Conservation (phyloP, 2,329 filamentous ascomycete genomes). For the Ambrosiella cleistominuta region DNA sequence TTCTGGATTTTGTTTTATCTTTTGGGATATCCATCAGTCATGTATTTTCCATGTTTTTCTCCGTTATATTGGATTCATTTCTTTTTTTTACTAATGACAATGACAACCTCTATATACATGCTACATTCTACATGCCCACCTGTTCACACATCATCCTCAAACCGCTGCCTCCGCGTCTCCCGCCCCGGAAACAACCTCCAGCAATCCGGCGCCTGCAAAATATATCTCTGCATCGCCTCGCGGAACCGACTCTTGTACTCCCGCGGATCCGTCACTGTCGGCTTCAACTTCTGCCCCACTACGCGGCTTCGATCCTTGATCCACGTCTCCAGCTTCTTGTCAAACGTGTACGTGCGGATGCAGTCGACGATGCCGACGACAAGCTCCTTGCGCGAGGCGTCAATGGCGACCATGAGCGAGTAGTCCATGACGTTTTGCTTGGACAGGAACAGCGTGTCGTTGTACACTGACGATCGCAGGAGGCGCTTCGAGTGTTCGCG, state of each 20-base stretch:
- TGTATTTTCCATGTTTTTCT: not conserved
- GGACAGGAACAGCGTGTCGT: slow-evolving; percentile 88
- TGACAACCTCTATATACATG: not conserved
- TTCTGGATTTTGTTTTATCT: not conserved
- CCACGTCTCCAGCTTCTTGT: slow-evolving; percentile 99
- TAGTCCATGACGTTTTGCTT: slow-evolving; percentile 99
- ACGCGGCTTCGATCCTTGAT: slow-evolving; percentile 91
- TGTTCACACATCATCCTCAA: not conserved
- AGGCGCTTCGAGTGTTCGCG: slow-evolving; percentile 93
- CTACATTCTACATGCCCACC: not conserved
- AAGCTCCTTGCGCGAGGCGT: slow-evolving; percentile 74
- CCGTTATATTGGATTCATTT: not conserved
- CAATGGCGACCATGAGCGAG: slow-evolving; percentile 93
- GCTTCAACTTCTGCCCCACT: slow-evolving; percentile 59
- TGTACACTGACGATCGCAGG: slow-evolving; percentile 81
- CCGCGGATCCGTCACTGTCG: slow-evolving; percentile 91
- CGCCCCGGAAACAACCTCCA: slow-evolving; percentile 42
- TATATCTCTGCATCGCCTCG: slow-evolving; percentile 87
- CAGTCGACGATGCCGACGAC: slow-evolving; percentile 98
- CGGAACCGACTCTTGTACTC: slow-evolving; percentile 94
- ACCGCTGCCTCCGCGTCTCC: not conserved
- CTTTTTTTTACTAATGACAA: not conserved
- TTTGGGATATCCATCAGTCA: not conserved
- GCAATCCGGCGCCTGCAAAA: slow-evolving; percentile 56
- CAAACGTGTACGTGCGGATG: slow-evolving; percentile 96